Evolutionary conservation across 2,329 filamentous ascomycete genomes (phyloP).

Genomic region (Stylonectria norvegica): DNA sequence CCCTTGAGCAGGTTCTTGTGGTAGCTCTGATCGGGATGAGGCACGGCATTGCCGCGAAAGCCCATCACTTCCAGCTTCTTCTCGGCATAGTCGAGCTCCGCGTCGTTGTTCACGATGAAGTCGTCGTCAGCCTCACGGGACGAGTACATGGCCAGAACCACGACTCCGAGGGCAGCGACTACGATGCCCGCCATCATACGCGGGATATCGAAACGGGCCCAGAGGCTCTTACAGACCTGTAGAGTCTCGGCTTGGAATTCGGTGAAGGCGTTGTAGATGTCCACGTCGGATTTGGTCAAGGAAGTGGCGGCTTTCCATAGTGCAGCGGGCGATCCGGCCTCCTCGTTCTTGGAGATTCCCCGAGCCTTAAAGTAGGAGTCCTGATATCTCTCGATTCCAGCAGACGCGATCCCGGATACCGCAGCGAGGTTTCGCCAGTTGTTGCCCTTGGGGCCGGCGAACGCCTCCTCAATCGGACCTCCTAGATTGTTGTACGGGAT

Average conservation of each 20-base stretch:
- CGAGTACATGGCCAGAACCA: constrained; percentile 71
- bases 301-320: constrained; percentile 49
- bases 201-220: constrained; percentile 86
- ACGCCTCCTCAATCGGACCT: constrained; percentile 89
- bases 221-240: constrained; percentile 74
- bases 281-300: constrained; percentile 37
- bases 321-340: constrained; percentile 34
- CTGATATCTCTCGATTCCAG: constrained; percentile 88
- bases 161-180: constrained; percentile 65
- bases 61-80: constrained; percentile 50
- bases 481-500: constrained; percentile 97
- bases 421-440: constrained; percentile 74
- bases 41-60: constrained; percentile 36
- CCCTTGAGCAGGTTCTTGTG: constrained; percentile 35
- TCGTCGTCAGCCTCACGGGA: constrained; percentile 55
- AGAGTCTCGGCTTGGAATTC: constrained; percentile 78
- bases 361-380: constrained; percentile 73
- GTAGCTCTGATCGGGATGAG: constrained; percentile 36
- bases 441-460: constrained; percentile 65
- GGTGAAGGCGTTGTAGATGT: constrained; percentile 57
- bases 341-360: constrained; percentile 60
- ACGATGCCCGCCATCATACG: constrained; percentile 79
- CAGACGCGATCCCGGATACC: constrained; percentile 73
- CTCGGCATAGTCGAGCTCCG: constrained; percentile 58
- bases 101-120: constrained; percentile 51